Conservation (phyloP, 2,329 filamentous ascomycete genomes). For the Seiridium cupressi region DNA sequence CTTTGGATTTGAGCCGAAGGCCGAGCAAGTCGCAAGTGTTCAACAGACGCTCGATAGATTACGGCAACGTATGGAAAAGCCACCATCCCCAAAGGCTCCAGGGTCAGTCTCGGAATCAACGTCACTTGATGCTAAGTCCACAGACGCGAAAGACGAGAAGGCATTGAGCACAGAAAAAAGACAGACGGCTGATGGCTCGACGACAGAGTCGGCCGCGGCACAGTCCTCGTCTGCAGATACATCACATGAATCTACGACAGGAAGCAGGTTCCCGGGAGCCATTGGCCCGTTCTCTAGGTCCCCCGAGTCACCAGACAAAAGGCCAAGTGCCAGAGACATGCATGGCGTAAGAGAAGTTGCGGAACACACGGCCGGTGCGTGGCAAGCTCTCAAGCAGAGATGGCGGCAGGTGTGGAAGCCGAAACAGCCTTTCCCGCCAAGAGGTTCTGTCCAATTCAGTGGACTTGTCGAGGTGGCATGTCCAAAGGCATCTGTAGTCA, state of each 20-base stretch:
- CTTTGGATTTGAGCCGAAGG: conserved; percentile 39
- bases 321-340: conserved; percentile 22
- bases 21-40: conserved; percentile 20
- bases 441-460: neutral
- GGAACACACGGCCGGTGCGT: conserved; percentile 27
- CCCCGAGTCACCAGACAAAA: conserved; percentile 9
- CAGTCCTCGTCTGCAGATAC: neutral
- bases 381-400: conserved; percentile 31
- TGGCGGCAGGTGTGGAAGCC: conserved; percentile 18
- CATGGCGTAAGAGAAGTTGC: conserved; percentile 25
- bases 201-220: conserved; percentile 15
- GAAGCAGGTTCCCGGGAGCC: neutral
- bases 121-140: conserved; percentile 6
- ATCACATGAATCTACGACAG: neutral
- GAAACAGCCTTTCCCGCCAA: neutral
- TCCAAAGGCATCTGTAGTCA: neutral
- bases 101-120: conserved; percentile 13
- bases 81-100: conserved; percentile 11
- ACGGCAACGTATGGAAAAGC: conserved; percentile 22
- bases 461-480: conserved; percentile 3
- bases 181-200: conserved; percentile 17
- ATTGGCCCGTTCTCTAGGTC: conserved; percentile 13
- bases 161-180: conserved; percentile 1
- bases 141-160: neutral
- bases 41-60: conserved; percentile 30